These are phyloP conservation scores for Crepidotus variabilis DNA, from an alignment of 768 basidiomycete species.

Conservation along the genomic window DNA sequence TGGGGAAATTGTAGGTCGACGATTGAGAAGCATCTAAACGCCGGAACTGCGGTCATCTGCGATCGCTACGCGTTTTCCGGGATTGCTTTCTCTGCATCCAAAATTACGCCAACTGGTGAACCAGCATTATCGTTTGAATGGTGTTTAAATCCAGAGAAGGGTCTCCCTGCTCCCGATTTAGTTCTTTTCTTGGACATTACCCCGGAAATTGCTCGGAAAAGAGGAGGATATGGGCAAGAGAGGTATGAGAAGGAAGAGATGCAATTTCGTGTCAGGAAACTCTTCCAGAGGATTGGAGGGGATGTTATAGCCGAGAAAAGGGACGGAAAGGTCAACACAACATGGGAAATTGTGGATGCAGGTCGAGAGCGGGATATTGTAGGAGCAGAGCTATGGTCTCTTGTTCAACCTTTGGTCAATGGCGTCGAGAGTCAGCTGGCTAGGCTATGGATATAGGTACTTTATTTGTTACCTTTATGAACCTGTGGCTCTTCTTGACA, in stretches of 20 bases:
- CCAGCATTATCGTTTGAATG: conserved; percentile 65
- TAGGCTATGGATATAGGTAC: background rate
- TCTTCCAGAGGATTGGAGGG: conserved; percentile 54
- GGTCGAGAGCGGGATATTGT: background rate
- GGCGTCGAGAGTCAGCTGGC: background rate
- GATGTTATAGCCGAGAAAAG: conserved; percentile 32
- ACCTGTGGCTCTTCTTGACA: too few relatives aligned
- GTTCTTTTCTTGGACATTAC: conserved; percentile 83
- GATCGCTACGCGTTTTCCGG: conserved; percentile 98
- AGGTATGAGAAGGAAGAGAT: conserved; percentile 81
- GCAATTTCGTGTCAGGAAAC: conserved; percentile 58
- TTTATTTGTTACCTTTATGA: too few relatives aligned
- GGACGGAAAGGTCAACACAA: background rate
- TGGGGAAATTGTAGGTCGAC: conserved; percentile 36
- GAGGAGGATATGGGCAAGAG: conserved; percentile 85
- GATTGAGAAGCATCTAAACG: conserved; percentile 54
- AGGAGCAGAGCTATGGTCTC: background rate
- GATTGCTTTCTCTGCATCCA: conserved; percentile 79
- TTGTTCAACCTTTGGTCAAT: conserved; percentile 3
- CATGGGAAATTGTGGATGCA: background rate
- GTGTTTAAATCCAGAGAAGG: conserved; percentile 84
- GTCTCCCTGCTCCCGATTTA: conserved; percentile 86
- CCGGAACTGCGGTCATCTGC: conserved; percentile 75
- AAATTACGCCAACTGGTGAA: conserved; percentile 26
- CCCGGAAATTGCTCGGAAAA: conserved; percentile 58